A percentile compares a stretch with the other conserved stretches of the same genome.
Evolutionary conservation across 257 asterid genomes (phyloP).

Genomic region (Rauvolfia tetraphylla): DNA sequence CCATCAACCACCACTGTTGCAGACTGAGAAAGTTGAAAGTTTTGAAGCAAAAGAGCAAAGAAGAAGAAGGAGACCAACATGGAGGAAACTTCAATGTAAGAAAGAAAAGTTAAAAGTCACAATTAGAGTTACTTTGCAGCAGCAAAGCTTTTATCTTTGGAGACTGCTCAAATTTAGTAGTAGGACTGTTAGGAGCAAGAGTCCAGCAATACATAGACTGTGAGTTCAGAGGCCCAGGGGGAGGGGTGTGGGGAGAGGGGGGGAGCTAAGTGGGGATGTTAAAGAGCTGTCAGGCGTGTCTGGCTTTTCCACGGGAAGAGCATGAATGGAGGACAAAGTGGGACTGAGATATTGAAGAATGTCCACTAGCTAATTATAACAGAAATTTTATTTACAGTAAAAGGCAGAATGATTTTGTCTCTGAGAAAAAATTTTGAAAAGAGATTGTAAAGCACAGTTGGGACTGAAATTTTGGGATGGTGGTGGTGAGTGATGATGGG

Average conservation of each 20-base stretch:
- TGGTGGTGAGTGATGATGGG: conserved; percentile 66
- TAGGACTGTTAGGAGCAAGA: conserved; percentile 12
- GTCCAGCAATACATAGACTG: neutral
- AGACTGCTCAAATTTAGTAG: neutral
- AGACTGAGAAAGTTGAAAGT: conserved; percentile 33
- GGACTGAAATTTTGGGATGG: conserved; percentile 24
- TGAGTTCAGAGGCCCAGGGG: too few relatives aligned
- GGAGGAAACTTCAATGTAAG: conserved; percentile 27
- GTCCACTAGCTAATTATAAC: conserved; percentile 27
- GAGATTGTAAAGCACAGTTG: conserved; percentile 11
- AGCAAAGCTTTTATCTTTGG: neutral
- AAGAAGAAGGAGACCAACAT: conserved; percentile 28
- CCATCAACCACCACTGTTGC: conserved; percentile 78
- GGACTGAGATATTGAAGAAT: conserved; percentile 28
- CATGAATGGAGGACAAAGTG: conserved; percentile 33
- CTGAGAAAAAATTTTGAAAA: conserved; percentile 13
- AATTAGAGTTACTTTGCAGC: neutral
- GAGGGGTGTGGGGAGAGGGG: neutral
- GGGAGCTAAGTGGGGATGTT: conserved; percentile 9
- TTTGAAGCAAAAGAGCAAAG: conserved; percentile 28
- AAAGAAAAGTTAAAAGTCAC: conserved; percentile 11
- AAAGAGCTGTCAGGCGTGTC: conserved; percentile 49
- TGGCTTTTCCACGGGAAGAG: conserved; percentile 41
- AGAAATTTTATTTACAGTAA: conserved; percentile 25
- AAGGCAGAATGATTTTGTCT: conserved; percentile 49